These are phyloP conservation scores for Erythrobasidium hasegawianum DNA, from an alignment of 1,284 basidiomycete species.

Conservation along the genomic window DNA sequence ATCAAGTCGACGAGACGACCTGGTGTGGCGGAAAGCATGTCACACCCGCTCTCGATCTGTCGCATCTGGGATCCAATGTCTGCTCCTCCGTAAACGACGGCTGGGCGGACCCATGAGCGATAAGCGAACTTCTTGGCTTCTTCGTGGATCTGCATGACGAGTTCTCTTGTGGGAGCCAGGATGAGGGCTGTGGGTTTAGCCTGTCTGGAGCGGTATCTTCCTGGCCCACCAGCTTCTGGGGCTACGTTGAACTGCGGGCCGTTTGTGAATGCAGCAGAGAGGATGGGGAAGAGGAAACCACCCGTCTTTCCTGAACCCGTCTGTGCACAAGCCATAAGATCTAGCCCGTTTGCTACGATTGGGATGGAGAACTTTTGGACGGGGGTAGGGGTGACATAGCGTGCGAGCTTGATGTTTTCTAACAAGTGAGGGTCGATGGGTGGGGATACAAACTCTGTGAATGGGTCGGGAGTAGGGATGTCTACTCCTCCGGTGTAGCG, in stretches of 20 bases:
- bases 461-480: constrained; percentile 75
- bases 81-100: constrained; percentile 98
- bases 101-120: constrained; percentile 97
- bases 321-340: constrained; percentile 99
- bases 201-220: constrained; percentile 72
- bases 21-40: constrained; percentile 95
- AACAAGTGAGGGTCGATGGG: constrained; percentile 90
- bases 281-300: constrained; percentile 98
- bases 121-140: constrained; percentile 99
- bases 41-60: constrained; percentile 91
- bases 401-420: constrained; percentile 89
- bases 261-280: constrained; percentile 83
- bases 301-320: constrained; percentile 99
- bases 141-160: constrained; percentile 98
- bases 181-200: constrained; percentile 94
- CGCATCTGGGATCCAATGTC: constrained; percentile 95
- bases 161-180: constrained; percentile 94
- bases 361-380: constrained; percentile 99
- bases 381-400: constrained; percentile 91
- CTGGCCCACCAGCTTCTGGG: constrained; percentile 47
- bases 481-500: constrained; percentile 25
- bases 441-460: constrained; percentile 78
- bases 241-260: constrained; percentile 67
- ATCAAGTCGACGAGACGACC: constrained; percentile 98
- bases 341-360: constrained; percentile 83